phyloP scores from a whole-genome alignment of 108 stramenopile species.

The Cyclotella sp. region DNA sequence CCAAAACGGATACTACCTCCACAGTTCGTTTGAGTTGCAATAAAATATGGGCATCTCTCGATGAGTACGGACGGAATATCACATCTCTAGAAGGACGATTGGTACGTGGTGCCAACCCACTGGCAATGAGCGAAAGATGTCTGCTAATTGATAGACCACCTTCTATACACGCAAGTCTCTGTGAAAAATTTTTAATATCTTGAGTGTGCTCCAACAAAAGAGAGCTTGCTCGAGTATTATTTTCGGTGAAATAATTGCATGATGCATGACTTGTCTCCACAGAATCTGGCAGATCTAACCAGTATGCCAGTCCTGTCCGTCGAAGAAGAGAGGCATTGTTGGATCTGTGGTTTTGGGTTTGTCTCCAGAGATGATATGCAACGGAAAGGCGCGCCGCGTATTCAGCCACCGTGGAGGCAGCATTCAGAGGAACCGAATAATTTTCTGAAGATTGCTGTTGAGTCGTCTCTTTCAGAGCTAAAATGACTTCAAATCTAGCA shows the following conservation, averaged over 20 bases:
- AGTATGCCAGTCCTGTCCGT: slow-evolving; percentile 42
- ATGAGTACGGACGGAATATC: slow-evolving; percentile 77
- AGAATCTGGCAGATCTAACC: slow-evolving; percentile 49
- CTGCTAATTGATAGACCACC: slow-evolving; percentile 30
- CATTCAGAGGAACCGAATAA: neutral
- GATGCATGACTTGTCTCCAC: neutral
- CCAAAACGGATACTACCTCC: slow-evolving; percentile 48
- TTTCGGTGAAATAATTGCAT: neutral
- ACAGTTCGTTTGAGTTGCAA: slow-evolving; percentile 80
- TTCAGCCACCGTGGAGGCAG: slow-evolving; percentile 10
- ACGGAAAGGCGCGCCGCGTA: slow-evolving; percentile 32
- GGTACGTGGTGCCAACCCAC: slow-evolving; percentile 70
- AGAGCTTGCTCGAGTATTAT: slow-evolving; percentile 5
- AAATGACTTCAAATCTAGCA: slow-evolving; percentile 71
- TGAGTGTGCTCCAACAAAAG: slow-evolving; percentile 8
- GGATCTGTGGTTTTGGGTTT: slow-evolving; percentile 28
- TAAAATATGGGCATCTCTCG: slow-evolving; percentile 82
- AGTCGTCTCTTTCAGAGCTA: slow-evolving; percentile 24
- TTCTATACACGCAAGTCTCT: slow-evolving; percentile 32
- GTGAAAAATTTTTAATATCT: slow-evolving; percentile 19
- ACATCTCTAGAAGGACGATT: slow-evolving; percentile 73
- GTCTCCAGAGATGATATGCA: slow-evolving; percentile 39
- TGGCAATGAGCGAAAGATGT: slow-evolving; percentile 63
- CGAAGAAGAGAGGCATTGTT: slow-evolving; percentile 34
- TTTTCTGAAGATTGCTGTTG: neutral